These are phyloP conservation scores for Aspergillus conjunctus DNA, from an alignment of 495 filamentous ascomycete species.

Conservation along the genomic window DNA sequence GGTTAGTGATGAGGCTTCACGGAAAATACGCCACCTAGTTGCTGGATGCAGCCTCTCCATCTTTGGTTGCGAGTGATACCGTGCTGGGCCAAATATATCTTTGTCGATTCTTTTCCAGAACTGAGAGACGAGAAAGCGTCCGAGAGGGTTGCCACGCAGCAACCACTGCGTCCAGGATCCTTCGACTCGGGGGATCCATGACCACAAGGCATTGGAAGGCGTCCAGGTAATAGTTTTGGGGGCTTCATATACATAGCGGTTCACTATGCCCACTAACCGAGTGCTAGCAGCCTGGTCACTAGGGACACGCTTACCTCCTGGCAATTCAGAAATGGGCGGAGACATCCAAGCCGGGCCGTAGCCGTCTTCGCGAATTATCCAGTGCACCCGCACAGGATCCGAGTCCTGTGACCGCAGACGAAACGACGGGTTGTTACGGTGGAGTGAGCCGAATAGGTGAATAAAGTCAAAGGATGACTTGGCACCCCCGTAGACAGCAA, in stretches of 20 bases:
- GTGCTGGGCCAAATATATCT: slow-evolving; percentile 18
- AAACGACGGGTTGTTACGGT: slow-evolving; percentile 22
- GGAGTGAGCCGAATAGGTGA: slow-evolving; percentile 59
- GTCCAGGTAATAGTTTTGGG: slow-evolving; percentile 33
- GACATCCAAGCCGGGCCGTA: slow-evolving; percentile 47
- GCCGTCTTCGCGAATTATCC: slow-evolving; percentile 72
- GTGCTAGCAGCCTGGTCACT: slow-evolving; percentile 61
- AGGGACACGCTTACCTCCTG: slow-evolving; percentile 54
- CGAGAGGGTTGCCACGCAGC: slow-evolving; percentile 33
- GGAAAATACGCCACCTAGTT: slow-evolving; percentile 21
- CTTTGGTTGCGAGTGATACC: slow-evolving; percentile 30
- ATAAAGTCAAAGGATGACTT: slow-evolving; percentile 74
- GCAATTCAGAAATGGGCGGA: slow-evolving; percentile 26
- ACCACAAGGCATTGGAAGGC: slow-evolving; percentile 34
- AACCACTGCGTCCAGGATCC: slow-evolving; percentile 56
- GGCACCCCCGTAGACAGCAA: slow-evolving; percentile 65
- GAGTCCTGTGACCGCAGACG: slow-evolving; percentile 30
- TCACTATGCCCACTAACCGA: slow-evolving; percentile 54
- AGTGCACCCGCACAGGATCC: slow-evolving; percentile 58
- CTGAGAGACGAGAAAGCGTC: slow-evolving; percentile 26
- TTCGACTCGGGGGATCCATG: slow-evolving; percentile 54
- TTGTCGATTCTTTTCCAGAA: slow-evolving; percentile 32
- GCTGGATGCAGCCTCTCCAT: slow-evolving; percentile 31
- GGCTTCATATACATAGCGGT: slow-evolving; percentile 50
- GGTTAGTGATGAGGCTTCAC: no score